A percentile compares a stretch with the other conserved stretches of the same genome.
These are phyloP conservation scores for Panicum hallii DNA, from an alignment of 202 grass and related monocot genomes.

Conservation along the genomic window DNA sequence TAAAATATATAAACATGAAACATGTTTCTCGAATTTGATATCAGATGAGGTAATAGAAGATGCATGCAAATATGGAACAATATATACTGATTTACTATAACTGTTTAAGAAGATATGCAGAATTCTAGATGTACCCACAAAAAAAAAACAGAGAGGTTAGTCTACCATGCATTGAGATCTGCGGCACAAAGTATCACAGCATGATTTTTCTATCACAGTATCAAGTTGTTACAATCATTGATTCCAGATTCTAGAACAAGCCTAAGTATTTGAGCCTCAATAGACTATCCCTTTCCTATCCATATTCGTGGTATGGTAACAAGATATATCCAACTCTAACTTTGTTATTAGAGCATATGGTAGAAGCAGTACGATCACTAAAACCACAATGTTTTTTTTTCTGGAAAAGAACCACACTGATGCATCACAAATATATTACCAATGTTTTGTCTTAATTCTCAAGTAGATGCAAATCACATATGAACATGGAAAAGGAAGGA, in stretches of 20 bases:
- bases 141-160: not conserved
- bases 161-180: not conserved
- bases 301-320: not conserved
- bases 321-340: not conserved
- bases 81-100: slow-evolving; percentile 7
- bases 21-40: not conserved
- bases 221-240: not conserved
- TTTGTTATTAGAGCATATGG: slow-evolving; percentile 34
- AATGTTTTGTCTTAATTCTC: not conserved
- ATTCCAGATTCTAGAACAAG: not conserved
- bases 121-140: not conserved
- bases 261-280: too few relatives aligned
- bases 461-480: slow-evolving; percentile 5
- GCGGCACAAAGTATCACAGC: slow-evolving; percentile 21
- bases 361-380: not conserved
- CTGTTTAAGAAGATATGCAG: slow-evolving; percentile 24
- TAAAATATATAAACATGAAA: slow-evolving; percentile 26
- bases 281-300: too few relatives aligned
- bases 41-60: not conserved
- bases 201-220: not conserved
- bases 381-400: not conserved
- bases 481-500: not conserved
- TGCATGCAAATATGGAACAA: slow-evolving; percentile 35
- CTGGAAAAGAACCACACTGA: not conserved
- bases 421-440: not conserved